Evolutionary conservation across 257 asterid species (phyloP).

Genomic region (Solanum peruvianum): DNA sequence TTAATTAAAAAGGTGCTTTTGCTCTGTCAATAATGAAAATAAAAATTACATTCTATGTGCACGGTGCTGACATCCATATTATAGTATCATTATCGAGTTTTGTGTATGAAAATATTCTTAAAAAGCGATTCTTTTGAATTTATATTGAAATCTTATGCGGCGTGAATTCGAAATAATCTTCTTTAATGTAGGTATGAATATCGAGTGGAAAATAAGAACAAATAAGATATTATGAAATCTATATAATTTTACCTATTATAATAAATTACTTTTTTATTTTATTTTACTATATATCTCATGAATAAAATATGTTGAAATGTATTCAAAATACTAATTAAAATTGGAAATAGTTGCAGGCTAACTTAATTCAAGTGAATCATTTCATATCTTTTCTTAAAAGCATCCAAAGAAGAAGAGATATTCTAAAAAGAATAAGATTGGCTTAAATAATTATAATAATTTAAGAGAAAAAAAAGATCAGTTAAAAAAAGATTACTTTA

Average conservation of each 20-base stretch:
- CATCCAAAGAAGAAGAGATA: not conserved
- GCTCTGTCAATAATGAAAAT: not conserved
- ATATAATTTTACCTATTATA: too few species aligned
- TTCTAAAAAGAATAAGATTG: not conserved
- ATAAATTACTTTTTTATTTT: too few species aligned
- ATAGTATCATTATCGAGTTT: not conserved
- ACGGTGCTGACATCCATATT: not conserved
- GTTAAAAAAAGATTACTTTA: not conserved
- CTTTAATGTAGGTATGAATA: too few species aligned
- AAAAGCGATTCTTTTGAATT: rapidly evolving
- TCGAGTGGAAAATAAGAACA: rapidly evolving
- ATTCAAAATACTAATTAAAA: not conserved
- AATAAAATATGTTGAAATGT: not conserved
- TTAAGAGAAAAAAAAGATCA: not conserved
- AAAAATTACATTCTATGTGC: not conserved
- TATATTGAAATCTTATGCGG: rapidly evolving
- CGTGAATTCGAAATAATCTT: too few species aligned
- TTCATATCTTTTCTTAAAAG: not conserved
- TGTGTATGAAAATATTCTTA: too few species aligned
- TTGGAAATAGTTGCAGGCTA: not conserved
- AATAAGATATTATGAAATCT: too few species aligned
- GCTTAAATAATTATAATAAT: not conserved
- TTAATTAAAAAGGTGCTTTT: not conserved
- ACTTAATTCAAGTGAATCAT: not conserved
- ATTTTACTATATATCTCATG: not conserved